A percentile compares a stretch with the other conserved stretches of the same genome.
phyloP scores from a whole-genome alignment of 2,329 filamentous ascomycete species.

The Alternaria incomplexa region DNA sequence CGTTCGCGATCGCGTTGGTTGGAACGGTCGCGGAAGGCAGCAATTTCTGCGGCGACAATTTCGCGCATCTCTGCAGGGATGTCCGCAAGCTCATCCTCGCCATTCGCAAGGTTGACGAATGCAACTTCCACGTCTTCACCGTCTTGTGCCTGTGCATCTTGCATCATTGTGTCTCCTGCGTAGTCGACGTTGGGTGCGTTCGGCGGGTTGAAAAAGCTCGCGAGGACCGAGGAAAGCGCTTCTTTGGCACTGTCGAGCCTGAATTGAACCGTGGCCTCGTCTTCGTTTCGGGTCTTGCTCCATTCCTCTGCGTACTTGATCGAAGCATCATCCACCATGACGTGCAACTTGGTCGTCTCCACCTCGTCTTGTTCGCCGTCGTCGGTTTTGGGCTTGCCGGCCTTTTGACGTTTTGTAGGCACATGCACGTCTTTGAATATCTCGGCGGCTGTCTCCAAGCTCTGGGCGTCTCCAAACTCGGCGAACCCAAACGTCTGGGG shows the following conservation, averaged over 20 bases:
- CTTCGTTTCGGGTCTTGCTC: constrained; percentile 69
- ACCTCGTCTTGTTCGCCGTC: constrained; percentile 51
- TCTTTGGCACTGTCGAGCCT: constrained; percentile 73
- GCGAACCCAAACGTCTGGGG: constrained; percentile 91
- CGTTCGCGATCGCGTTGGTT: constrained; percentile 88
- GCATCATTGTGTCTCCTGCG: constrained; percentile 74
- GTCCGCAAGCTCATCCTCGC: constrained; percentile 92
- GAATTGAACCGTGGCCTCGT: constrained; percentile 67
- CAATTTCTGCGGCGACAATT: constrained; percentile 91
- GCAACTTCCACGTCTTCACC: constrained; percentile 78
- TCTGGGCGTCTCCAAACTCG: constrained; percentile 90
- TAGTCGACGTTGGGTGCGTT: constrained; percentile 55
- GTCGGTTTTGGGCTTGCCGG: constrained; percentile 53
- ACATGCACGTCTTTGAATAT: constrained; percentile 82
- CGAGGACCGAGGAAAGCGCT: constrained; percentile 71
- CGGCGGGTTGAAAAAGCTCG: constrained; percentile 73
- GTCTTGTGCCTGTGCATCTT: constrained; percentile 60
- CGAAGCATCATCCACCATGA: constrained; percentile 81
- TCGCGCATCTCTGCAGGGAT: constrained; percentile 97
- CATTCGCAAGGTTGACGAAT: constrained; percentile 75
- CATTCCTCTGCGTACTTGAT: constrained; percentile 85
- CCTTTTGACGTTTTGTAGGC: constrained; percentile 75
- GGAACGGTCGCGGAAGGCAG: constrained; percentile 90
- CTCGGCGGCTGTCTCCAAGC: constrained; percentile 82
- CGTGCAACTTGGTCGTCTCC: constrained; percentile 72